Conservation (phyloP, 2,329 filamentous ascomycete genomes). For the Huntiella moniliformis region DNA sequence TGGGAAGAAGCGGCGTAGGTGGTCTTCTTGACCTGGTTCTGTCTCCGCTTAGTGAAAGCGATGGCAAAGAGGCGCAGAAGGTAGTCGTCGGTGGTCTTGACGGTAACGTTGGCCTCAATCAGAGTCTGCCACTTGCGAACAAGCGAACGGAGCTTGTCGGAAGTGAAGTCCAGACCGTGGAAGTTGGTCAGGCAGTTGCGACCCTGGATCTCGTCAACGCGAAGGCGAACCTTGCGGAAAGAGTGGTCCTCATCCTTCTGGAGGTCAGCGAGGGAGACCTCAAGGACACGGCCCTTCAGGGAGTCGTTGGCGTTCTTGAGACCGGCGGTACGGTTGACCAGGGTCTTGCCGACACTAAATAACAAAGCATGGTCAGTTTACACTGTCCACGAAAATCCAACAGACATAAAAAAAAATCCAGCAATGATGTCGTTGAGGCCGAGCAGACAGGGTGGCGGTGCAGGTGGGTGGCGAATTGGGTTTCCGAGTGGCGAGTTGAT, state of each 20-base stretch:
- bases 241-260: slow-evolving; percentile 99
- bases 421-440: neutral
- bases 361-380: slow-evolving; percentile 11
- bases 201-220: slow-evolving; percentile 96
- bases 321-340: slow-evolving; percentile 98
- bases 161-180: slow-evolving; percentile 99
- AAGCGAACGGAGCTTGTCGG: slow-evolving; percentile 96
- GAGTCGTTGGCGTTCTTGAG: slow-evolving; percentile 99
- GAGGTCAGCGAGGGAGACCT: slow-evolving; percentile 95
- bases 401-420: neutral
- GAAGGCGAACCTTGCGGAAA: slow-evolving; percentile 98
- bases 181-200: slow-evolving; percentile 99
- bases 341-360: slow-evolving; percentile 91
- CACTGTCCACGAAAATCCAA: slow-evolving; percentile 1
- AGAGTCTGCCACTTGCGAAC: slow-evolving; percentile 99
- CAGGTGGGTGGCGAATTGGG: neutral
- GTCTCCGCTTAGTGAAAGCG: slow-evolving; percentile 96
- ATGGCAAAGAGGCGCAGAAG: slow-evolving; percentile 98
- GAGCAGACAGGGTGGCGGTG: neutral
- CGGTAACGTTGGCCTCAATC: slow-evolving; percentile 98
- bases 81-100: slow-evolving; percentile 99
- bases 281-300: slow-evolving; percentile 95
- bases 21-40: slow-evolving; percentile 99
- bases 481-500: neutral
- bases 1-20: slow-evolving; percentile 95